phyloP scores from a whole-genome alignment of 352 stramenopile genomes.

The Phytophthora macrochlamydospora region DNA sequence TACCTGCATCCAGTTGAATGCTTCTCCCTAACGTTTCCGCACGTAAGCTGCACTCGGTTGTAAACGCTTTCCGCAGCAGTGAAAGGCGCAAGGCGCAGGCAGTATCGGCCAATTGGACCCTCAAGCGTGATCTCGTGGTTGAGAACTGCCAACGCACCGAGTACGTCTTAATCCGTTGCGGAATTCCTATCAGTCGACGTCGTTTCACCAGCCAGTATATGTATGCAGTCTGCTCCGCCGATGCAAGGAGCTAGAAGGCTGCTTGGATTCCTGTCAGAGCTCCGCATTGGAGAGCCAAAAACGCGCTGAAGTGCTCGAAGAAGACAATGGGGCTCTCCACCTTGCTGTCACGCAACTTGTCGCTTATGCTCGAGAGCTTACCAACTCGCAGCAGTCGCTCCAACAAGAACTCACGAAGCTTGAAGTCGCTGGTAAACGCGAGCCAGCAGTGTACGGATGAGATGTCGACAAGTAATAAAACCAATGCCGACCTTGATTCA shows the following conservation, averaged over 20 bases:
- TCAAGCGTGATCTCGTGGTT: slow-evolving; percentile 63
- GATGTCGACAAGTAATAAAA: neutral
- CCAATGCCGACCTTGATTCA: too few relatives aligned
- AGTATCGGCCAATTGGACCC: slow-evolving; percentile 29
- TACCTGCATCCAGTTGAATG: too few relatives aligned
- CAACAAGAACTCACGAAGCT: slow-evolving; percentile 56
- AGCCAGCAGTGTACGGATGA: slow-evolving; percentile 55
- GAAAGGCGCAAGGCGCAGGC: slow-evolving; percentile 46
- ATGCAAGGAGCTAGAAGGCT: slow-evolving; percentile 59
- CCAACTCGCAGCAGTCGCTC: slow-evolving; percentile 48
- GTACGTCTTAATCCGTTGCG: slow-evolving; percentile 26
- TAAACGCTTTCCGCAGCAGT: slow-evolving; percentile 40
- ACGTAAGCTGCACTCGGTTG: slow-evolving; percentile 36
- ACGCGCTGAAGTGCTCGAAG: slow-evolving; percentile 43
- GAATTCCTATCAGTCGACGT: neutral
- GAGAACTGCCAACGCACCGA: slow-evolving; percentile 63
- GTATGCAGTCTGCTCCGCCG: slow-evolving; percentile 50
- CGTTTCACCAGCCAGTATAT: neutral
- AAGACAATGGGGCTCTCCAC: slow-evolving; percentile 59
- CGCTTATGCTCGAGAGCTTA: slow-evolving; percentile 55
- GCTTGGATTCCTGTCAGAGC: slow-evolving; percentile 45
- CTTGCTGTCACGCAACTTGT: slow-evolving; percentile 55
- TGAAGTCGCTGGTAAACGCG: slow-evolving; percentile 44
- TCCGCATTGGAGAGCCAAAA: slow-evolving; percentile 37
- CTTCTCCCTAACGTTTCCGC: neutral